These are phyloP conservation scores for Stachybotrys echinatus DNA, from an alignment of 2,329 filamentous ascomycete genomes.

Conservation along the genomic window DNA sequence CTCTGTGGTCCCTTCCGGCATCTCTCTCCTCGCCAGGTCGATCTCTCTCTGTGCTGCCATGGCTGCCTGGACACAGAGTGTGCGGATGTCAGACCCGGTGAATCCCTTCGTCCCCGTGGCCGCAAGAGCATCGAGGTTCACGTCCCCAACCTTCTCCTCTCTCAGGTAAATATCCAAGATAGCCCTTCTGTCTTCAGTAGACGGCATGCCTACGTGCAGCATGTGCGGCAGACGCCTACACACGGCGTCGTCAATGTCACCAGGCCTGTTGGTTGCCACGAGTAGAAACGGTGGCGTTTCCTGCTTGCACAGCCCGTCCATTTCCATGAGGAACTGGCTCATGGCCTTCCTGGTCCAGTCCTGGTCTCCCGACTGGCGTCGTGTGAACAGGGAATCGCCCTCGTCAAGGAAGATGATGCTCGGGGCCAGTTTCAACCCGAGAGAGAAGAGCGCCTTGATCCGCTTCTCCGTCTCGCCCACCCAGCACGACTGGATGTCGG, in stretches of 20 bases:
- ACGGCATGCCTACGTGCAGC: not conserved
- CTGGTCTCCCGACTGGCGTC: conserved; percentile 5
- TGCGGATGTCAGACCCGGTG: not conserved
- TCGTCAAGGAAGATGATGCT: conserved; percentile 1
- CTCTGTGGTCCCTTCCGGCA: no score
- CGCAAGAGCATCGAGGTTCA: not conserved
- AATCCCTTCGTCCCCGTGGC: not conserved
- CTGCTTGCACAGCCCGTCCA: conserved; percentile 15
- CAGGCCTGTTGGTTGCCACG: conserved; percentile 21
- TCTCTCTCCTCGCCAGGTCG: no score
- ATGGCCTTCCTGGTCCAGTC: conserved; percentile 6
- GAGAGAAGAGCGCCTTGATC: not conserved
- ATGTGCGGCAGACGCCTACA: conserved; percentile 40
- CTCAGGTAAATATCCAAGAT: not conserved
- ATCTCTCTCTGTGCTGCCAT: no score
- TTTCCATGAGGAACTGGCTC: conserved; percentile 19
- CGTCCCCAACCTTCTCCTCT: not conserved
- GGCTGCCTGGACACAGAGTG: not conserved
- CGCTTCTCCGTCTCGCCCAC: conserved; percentile 18
- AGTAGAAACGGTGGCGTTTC: conserved; percentile 14
- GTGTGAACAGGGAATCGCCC: conserved; percentile 13
- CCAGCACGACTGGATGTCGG: conserved; percentile 8
- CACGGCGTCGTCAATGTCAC: conserved; percentile 35
- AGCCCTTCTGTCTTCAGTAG: not conserved
- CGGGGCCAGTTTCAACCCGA: not conserved